phyloP scores from a whole-genome alignment of 768 basidiomycete species.

The Leccinum longicurvipes region DNA sequence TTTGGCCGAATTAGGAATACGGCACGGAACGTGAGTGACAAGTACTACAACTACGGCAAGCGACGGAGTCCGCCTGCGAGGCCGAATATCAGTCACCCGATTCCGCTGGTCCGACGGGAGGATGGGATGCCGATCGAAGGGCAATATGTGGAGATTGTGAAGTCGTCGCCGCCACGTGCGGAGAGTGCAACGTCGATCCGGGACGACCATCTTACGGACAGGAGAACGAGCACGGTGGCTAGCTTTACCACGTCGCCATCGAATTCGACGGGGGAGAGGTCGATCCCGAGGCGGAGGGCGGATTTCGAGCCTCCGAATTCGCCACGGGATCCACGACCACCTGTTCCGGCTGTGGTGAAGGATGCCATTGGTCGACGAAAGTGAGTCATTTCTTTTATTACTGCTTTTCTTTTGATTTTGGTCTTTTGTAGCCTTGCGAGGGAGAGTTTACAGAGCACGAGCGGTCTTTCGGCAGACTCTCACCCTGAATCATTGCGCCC shows the following conservation, averaged over 20 bases:
- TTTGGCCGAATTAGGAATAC: constrained; percentile 59
- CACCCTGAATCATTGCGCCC: constrained; percentile 31
- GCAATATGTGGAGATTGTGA: constrained; percentile 33
- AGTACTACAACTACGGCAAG: constrained; percentile 32
- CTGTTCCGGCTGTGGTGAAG: constrained; percentile 15
- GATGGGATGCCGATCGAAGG: constrained; percentile 28
- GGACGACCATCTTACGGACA: constrained; percentile 30
- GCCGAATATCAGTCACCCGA: constrained; percentile 61
- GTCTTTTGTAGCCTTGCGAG: constrained; percentile 40
- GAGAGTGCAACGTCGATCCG: constrained; percentile 40
- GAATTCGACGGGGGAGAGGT: constrained; percentile 59
- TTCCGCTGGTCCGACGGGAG: constrained; percentile 33
- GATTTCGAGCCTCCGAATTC: constrained; percentile 65
- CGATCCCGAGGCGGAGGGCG: constrained; percentile 62
- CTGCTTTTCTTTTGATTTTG: constrained; percentile 17
- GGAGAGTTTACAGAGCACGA: constrained; percentile 50
- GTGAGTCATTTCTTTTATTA: constrained; percentile 10
- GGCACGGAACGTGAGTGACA: constrained; percentile 67
- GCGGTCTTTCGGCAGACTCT: constrained; percentile 36
- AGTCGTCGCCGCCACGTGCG: constrained; percentile 12
- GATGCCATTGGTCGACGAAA: constrained; percentile 22
- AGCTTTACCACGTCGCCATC: constrained; percentile 57
- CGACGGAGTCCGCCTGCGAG: constrained; percentile 37
- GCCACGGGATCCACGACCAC: constrained; percentile 35
- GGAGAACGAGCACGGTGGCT: constrained; percentile 40